Percentiles rank a stretch among this genome's conserved stretches.
phyloP scores from a whole-genome alignment of 2,329 filamentous ascomycete genomes.

The Botrytis deweyae region DNA sequence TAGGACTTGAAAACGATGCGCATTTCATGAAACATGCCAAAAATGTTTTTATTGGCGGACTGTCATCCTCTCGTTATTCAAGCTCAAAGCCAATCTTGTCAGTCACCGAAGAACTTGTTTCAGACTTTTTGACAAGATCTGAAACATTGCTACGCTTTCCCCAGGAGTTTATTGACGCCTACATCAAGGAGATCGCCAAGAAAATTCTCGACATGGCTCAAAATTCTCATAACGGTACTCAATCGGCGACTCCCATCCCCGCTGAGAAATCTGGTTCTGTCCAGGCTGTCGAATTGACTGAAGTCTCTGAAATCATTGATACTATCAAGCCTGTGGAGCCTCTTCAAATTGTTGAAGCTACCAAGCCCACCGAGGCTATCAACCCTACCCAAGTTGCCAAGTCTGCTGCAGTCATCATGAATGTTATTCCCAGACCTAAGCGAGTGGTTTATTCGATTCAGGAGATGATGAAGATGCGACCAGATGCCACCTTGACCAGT shows the following conservation, averaged over 20 bases:
- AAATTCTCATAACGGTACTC: constrained; percentile 1
- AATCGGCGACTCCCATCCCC: not conserved
- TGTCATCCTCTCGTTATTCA: constrained; percentile 22
- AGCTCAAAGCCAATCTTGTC: not conserved
- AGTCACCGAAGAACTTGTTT: constrained; percentile 15
- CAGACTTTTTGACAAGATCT: constrained; percentile 11
- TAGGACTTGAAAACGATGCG: constrained; percentile 14
- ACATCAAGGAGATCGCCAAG: constrained; percentile 16
- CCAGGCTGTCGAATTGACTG: not conserved
- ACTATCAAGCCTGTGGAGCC: not conserved
- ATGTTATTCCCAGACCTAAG: not conserved
- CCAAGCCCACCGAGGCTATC: not conserved
- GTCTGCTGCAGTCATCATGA: too few relatives aligned
- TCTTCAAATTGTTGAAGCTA: not conserved
- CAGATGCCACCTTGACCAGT: not conserved
- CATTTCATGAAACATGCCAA: constrained; percentile 21
- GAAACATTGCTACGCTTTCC: constrained; percentile 12
- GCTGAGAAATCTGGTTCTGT: not conserved
- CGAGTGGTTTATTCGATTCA: constrained; percentile 13
- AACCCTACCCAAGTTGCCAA: not conserved
- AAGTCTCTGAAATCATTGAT: not conserved
- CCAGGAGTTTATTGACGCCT: not conserved
- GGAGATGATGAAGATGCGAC: constrained; percentile 14
- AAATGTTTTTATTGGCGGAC: constrained; percentile 17
- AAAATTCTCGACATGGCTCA: constrained; percentile 21